These are phyloP conservation scores for Multifurca ochricompacta DNA, from an alignment of 768 basidiomycete species.

Conservation along the genomic window DNA sequence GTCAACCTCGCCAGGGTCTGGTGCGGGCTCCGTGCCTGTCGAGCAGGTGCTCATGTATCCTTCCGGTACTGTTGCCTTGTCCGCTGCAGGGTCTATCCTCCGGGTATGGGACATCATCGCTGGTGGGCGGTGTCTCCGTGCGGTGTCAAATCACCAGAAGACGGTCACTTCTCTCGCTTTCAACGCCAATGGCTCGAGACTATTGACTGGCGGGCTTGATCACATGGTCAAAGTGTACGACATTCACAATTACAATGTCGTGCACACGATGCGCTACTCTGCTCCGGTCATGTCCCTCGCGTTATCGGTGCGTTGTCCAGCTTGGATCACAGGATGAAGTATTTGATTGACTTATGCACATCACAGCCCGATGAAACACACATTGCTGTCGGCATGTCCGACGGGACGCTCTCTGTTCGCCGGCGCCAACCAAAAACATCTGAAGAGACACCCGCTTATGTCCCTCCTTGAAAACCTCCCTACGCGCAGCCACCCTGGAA, in stretches of 20 bases:
- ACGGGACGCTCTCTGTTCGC: slow-evolving; percentile 96
- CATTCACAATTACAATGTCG: slow-evolving; percentile 85
- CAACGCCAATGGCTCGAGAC: slow-evolving; percentile 62
- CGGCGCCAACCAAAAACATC: slow-evolving; percentile 71
- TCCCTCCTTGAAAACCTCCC: slow-evolving; percentile 31
- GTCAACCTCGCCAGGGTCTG: slow-evolving; percentile 22
- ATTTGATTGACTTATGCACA: slow-evolving; percentile 7
- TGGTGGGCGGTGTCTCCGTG: slow-evolving; percentile 81
- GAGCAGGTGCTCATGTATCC: slow-evolving; percentile 93
- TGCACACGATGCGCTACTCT: slow-evolving; percentile 98
- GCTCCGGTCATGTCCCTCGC: slow-evolving; percentile 86
- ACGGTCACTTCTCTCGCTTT: slow-evolving; percentile 87
- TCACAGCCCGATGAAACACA: slow-evolving; percentile 91
- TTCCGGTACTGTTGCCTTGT: slow-evolving; percentile 76
- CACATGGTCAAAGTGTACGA: slow-evolving; percentile 99
- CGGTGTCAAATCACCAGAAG: slow-evolving; percentile 97
- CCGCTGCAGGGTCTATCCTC: slow-evolving; percentile 86
- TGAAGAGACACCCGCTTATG: slow-evolving; percentile 36
- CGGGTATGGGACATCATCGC: slow-evolving; percentile 94
- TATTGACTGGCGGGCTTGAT: slow-evolving; percentile 87
- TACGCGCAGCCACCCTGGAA: slow-evolving; percentile 55
- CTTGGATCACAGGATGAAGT: neutral
- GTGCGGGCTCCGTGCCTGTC: slow-evolving; percentile 49
- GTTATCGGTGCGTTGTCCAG: slow-evolving; percentile 60
- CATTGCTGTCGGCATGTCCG: slow-evolving; percentile 94